These are phyloP conservation scores for Pyrenula aspistea DNA, from an alignment of 495 filamentous ascomycete genomes.

Conservation along the genomic window DNA sequence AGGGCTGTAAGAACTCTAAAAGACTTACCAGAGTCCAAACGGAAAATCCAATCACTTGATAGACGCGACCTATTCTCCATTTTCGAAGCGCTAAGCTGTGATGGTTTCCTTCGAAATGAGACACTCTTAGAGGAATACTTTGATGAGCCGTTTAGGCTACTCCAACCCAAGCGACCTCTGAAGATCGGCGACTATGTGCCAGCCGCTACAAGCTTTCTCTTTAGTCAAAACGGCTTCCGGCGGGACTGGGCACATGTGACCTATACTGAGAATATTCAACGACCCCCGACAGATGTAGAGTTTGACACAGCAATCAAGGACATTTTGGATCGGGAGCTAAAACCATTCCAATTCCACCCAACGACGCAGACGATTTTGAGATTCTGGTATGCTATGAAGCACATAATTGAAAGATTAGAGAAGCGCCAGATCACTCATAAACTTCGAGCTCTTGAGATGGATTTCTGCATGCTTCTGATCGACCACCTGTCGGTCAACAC, in stretches of 20 bases:
- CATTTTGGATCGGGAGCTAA: slow-evolving; percentile 35
- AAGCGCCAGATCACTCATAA: slow-evolving; percentile 66
- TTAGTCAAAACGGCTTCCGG: slow-evolving; percentile 47
- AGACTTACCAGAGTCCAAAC: slow-evolving; percentile 30
- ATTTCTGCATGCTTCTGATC: slow-evolving; percentile 63
- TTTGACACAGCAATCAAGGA: slow-evolving; percentile 77
- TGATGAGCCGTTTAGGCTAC: slow-evolving; percentile 62
- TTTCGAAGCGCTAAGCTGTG: slow-evolving; percentile 52
- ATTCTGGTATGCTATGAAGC: slow-evolving; percentile 64
- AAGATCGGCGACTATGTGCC: slow-evolving; percentile 61
- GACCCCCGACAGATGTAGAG: slow-evolving; percentile 47
- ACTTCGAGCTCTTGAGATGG: slow-evolving; percentile 65
- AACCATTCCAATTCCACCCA: slow-evolving; percentile 4
- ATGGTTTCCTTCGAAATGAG: slow-evolving; percentile 42
- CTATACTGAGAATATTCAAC: slow-evolving; percentile 44
- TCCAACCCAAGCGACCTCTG: slow-evolving; percentile 59
- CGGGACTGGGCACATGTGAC: slow-evolving; percentile 54
- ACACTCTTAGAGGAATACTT: slow-evolving; percentile 46
- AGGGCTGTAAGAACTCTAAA: slow-evolving; percentile 34
- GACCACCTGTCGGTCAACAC: slow-evolving; percentile 58
- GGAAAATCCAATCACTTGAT: slow-evolving; percentile 35
- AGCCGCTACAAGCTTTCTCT: slow-evolving; percentile 70
- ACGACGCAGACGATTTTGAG: slow-evolving; percentile 32
- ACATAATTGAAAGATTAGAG: slow-evolving; percentile 58
- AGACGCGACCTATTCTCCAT: slow-evolving; percentile 41